A percentile compares a stretch with the other conserved stretches of the same genome.
Conservation (phyloP, 371 early-diverging fungal genomes). For the Mortierella sp. region DNA sequence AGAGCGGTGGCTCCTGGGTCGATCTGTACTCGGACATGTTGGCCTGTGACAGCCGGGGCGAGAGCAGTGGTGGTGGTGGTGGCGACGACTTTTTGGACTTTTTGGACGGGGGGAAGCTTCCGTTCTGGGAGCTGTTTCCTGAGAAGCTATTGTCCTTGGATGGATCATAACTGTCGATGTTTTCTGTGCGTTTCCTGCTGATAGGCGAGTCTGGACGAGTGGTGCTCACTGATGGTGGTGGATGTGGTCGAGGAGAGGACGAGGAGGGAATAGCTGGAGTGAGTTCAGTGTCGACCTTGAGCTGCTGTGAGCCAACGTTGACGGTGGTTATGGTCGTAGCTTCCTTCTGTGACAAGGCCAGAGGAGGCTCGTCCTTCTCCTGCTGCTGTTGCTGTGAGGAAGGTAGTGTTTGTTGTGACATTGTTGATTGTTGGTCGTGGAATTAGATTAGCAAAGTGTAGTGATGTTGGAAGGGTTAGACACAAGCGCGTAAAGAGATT, state of each 20-base stretch:
- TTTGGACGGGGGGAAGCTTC: constrained; percentile 42
- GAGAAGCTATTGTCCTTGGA: not conserved
- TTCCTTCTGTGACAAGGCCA: not conserved
- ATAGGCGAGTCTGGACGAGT: not conserved
- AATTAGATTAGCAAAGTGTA: not conserved
- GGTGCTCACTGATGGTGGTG: not conserved
- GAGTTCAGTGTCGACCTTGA: not conserved
- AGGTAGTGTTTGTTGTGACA: not conserved
- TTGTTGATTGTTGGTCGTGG: not conserved
- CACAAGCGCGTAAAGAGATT: not conserved
- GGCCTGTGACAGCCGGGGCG: constrained; percentile 16
- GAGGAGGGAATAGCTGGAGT: not conserved
- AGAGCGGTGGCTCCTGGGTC: constrained; percentile 30
- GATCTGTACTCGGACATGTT: constrained; percentile 45
- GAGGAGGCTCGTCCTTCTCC: not conserved
- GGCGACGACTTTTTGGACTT: constrained; percentile 39
- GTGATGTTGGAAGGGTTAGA: not conserved
- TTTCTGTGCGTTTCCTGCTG: not conserved
- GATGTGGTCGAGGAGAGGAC: not conserved
- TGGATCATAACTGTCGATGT: not conserved
- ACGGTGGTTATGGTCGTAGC: not conserved
- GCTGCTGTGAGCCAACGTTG: not conserved
- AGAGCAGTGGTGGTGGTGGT: constrained; percentile 13
- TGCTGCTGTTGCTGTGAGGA: not conserved
- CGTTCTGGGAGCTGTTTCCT: not conserved